A percentile compares a stretch with the other conserved stretches of the same genome.
phyloP scores from a whole-genome alignment of 768 basidiomycete genomes.

The Mrakia hoshinonis region DNA sequence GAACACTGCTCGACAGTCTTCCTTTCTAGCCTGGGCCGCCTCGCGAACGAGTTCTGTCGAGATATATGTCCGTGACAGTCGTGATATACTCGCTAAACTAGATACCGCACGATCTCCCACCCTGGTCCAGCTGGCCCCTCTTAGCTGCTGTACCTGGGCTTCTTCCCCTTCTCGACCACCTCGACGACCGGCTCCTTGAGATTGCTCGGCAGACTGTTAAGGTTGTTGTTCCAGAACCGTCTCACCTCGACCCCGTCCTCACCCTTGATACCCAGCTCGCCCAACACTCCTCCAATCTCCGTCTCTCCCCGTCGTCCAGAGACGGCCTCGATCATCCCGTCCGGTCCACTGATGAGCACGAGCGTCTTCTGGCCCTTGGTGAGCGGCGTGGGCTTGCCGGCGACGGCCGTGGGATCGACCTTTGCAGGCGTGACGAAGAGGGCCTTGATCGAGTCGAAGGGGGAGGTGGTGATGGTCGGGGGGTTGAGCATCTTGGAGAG shows the following conservation, averaged over 20 bases:
- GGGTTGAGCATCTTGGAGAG: constrained; percentile 10
- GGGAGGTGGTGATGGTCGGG: not conserved
- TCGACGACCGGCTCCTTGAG: not conserved
- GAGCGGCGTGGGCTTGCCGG: constrained; percentile 13
- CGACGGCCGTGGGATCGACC: not conserved
- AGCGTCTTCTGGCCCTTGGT: constrained; percentile 16
- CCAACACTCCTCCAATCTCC: constrained; percentile 18
- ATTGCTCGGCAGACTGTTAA: not conserved
- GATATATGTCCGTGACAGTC: too few species aligned
- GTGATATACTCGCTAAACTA: too few species aligned
- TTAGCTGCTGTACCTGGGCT: too few species aligned
- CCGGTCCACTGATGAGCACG: constrained; percentile 27
- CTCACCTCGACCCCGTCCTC: constrained; percentile 21
- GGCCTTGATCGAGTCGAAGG: not conserved
- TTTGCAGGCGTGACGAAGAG: not conserved
- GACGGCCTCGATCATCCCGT: constrained; percentile 27
- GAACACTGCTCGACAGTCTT: too few species aligned
- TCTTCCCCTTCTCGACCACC: not conserved
- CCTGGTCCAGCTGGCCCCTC: too few species aligned
- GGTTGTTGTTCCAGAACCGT: constrained; percentile 22
- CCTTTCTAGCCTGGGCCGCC: too few species aligned
- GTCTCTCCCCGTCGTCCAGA: not conserved
- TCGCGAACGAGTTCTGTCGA: too few species aligned
- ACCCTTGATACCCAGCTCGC: constrained; percentile 17
- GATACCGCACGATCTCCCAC: too few species aligned